Evolutionary conservation across 1,139 yeast species (phyloP).

Genomic region (Zygoascus sp.): DNA sequence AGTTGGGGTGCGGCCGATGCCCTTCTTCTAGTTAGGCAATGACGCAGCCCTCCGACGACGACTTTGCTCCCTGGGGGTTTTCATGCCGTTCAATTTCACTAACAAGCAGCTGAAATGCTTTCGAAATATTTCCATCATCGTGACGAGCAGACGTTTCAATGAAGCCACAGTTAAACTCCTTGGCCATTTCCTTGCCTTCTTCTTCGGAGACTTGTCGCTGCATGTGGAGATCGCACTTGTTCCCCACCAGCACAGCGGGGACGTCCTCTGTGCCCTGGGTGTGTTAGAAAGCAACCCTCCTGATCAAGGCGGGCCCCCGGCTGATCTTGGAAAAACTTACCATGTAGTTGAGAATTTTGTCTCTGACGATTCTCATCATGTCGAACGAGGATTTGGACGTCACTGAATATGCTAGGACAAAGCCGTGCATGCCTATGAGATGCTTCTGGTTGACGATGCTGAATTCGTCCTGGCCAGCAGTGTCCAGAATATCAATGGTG

Average conservation of each 20-base stretch:
- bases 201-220: conserved; percentile 52
- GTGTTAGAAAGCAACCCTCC: conserved; percentile 2
- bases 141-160: conserved; percentile 78
- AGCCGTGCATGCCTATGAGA: conserved; percentile 79
- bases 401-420: conserved; percentile 75
- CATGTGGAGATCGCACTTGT: conserved; percentile 56
- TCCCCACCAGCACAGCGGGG: conserved; percentile 81
- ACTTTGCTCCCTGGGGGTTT: conserved; percentile 15
- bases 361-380: conserved; percentile 69
- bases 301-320: background rate
- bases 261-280: conserved; percentile 54
- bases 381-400: conserved; percentile 77
- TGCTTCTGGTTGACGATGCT: conserved; percentile 77
- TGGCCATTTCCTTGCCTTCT: conserved; percentile 65
- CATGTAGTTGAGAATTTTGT: conserved; percentile 69
- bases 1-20: background rate
- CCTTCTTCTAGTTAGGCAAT: background rate
- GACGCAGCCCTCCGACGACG: conserved; percentile 11
- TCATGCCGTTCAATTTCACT: conserved; percentile 56
- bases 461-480: conserved; percentile 87
- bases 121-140: conserved; percentile 55
- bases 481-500: conserved; percentile 75
- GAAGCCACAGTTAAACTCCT: conserved; percentile 57
- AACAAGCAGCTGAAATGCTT: conserved; percentile 60
- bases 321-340: conserved; percentile 11